Evolutionary conservation across 1,139 yeast genomes (phyloP).

Genomic region (Magnusiomyces tetraspermus): DNA sequence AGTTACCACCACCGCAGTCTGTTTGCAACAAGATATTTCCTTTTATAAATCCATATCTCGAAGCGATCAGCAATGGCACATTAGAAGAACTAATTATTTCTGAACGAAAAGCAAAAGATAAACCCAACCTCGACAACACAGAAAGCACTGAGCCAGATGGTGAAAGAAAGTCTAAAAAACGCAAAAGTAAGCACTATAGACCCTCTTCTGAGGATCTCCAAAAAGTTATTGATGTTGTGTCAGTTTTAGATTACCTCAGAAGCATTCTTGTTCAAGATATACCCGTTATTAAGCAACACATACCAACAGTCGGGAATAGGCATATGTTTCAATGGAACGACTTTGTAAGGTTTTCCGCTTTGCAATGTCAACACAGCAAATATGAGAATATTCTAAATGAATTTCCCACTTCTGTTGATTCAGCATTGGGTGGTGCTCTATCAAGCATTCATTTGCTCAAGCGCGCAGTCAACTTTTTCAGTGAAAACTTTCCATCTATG

Average conservation of each 20-base stretch:
- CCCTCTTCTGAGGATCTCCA: background rate
- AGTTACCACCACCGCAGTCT: background rate
- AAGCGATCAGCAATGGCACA: background rate
- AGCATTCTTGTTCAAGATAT: background rate
- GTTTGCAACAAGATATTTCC: background rate
- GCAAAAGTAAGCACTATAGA: background rate
- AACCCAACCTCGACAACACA: background rate
- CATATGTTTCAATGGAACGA: slow-evolving; percentile 1
- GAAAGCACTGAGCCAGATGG: background rate
- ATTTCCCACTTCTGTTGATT: background rate
- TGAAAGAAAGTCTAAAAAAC: background rate
- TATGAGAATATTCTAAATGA: background rate
- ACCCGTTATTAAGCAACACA: background rate
- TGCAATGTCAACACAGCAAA: background rate
- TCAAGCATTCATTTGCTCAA: background rate
- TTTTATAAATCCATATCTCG: background rate
- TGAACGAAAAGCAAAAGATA: background rate
- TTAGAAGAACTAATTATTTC: background rate
- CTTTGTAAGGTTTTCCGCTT: background rate
- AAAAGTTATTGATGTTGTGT: background rate
- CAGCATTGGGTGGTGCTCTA: background rate
- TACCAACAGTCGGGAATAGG: background rate
- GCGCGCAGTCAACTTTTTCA: background rate
- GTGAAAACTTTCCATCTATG: background rate
- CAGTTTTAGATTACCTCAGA: background rate